phyloP scores from a whole-genome alignment of 768 basidiomycete genomes.

The Kwoniella sp. region DNA sequence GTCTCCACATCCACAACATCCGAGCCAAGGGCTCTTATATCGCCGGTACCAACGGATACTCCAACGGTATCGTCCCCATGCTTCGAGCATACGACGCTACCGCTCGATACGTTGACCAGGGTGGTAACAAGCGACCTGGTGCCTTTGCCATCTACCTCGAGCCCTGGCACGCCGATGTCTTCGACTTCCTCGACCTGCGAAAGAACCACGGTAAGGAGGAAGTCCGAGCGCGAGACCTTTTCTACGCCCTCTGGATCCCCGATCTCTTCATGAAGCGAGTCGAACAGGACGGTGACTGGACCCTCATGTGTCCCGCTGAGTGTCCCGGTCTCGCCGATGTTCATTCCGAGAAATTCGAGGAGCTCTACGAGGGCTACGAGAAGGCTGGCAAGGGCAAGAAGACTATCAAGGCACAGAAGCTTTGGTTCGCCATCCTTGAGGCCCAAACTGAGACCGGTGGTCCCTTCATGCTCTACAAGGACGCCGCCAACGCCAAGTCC shows the following conservation, averaged over 20 bases:
- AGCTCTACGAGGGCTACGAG: constrained; percentile 72
- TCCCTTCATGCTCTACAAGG: constrained; percentile 99
- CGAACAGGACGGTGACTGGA: constrained; percentile 85
- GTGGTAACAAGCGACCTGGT: constrained; percentile 98
- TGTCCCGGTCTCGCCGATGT: constrained; percentile 87
- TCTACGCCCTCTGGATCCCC: constrained; percentile 97
- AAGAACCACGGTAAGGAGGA: constrained; percentile 99
- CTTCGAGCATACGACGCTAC: constrained; percentile 96
- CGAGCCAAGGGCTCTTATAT: constrained; percentile 93
- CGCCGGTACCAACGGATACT: constrained; percentile 97
- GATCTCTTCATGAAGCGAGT: constrained; percentile 99
- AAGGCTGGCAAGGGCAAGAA: constrained; percentile 73
- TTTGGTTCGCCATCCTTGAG: constrained; percentile 97
- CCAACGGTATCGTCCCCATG: constrained; percentile 99
- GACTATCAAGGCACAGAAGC: constrained; percentile 88
- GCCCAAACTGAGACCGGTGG: constrained; percentile 97
- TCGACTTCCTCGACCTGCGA: constrained; percentile 94
- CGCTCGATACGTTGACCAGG: constrained; percentile 97
- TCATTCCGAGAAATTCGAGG: constrained; percentile 83
- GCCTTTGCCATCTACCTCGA: constrained; percentile 97
- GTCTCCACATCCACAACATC: constrained; percentile 92
- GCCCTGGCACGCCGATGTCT: constrained; percentile 97
- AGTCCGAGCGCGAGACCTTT: constrained; percentile 90
- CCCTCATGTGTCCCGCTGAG: constrained; percentile 96
- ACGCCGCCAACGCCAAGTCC: constrained; percentile 92